A percentile compares a stretch with the other conserved stretches of the same genome.
Conservation (phyloP, 768 basidiomycete species). For the Leccinum imitatum region DNA sequence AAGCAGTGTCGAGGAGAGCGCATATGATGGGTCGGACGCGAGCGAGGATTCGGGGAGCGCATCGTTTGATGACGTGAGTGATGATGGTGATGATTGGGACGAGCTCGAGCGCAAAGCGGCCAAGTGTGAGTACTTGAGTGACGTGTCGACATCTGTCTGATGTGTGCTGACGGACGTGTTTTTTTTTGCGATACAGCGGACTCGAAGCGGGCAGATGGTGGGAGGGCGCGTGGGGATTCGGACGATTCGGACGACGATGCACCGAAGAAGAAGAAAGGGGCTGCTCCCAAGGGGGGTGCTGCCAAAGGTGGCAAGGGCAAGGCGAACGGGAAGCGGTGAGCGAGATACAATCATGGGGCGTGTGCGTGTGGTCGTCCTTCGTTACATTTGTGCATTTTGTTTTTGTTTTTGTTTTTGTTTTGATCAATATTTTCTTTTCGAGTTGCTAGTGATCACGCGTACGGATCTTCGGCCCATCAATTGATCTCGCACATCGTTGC, state of each 20-base stretch:
- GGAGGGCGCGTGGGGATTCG: constrained; percentile 42
- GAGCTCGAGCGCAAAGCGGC: constrained; percentile 91
- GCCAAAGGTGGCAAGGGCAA: constrained; percentile 36
- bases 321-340: constrained; percentile 43
- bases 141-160: background rate
- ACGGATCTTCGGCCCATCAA: too few species aligned
- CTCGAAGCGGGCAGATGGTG: constrained; percentile 44
- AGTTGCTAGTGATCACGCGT: background rate
- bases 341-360: background rate
- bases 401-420: background rate
- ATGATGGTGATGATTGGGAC: constrained; percentile 93
- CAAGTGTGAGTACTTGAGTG: constrained; percentile 52
- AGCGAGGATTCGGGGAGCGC: constrained; percentile 61
- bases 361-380: background rate
- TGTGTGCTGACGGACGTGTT: background rate
- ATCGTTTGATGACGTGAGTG: constrained; percentile 63
- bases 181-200: constrained; percentile 38
- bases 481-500: too few species aligned
- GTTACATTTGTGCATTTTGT: background rate
- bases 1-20: constrained; percentile 55
- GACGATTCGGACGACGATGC: constrained; percentile 53
- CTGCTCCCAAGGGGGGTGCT: constrained; percentile 17
- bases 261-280: constrained; percentile 45
- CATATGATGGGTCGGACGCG: constrained; percentile 50
- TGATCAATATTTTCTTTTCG: background rate